These are phyloP conservation scores for Coelastrella sp. DNA, from an alignment of 139 green algal species.

Conservation along the genomic window DNA sequence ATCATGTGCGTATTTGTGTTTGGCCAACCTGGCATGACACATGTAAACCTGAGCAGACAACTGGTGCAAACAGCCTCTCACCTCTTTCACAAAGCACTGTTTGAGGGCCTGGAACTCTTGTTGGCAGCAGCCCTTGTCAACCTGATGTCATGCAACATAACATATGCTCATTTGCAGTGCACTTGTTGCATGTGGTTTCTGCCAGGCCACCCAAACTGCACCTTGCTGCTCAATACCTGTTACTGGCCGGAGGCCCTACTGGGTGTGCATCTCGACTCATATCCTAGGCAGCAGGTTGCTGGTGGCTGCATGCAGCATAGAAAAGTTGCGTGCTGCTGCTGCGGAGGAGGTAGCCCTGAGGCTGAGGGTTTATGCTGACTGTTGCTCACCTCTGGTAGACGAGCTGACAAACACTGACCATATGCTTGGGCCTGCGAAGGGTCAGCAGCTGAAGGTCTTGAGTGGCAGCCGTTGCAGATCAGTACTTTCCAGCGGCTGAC, in stretches of 20 bases:
- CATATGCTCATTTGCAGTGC: too few relatives aligned
- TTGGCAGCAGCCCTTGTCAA: slow-evolving; percentile 45
- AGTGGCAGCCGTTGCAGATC: background rate
- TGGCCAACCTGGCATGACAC: background rate
- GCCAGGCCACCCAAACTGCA: too few relatives aligned
- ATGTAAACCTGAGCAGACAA: background rate
- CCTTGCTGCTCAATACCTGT: background rate
- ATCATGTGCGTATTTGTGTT: background rate
- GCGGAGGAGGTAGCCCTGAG: background rate
- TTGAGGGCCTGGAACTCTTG: slow-evolving; percentile 35
- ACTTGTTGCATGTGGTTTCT: too few relatives aligned
- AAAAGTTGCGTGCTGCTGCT: background rate
- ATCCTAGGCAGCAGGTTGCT: too few relatives aligned
- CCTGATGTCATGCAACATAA: background rate
- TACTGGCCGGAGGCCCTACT: too few relatives aligned
- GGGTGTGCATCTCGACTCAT: too few relatives aligned
- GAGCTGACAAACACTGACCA: slow-evolving; percentile 29
- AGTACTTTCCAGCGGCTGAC: background rate
- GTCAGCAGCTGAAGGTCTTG: background rate
- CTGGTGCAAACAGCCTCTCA: background rate
- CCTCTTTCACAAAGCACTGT: slow-evolving; percentile 44
- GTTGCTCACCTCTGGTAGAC: slow-evolving; percentile 28
- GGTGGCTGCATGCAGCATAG: background rate
- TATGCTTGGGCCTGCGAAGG: slow-evolving; percentile 20
- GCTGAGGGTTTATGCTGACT: background rate